Conservation (phyloP, 2,329 filamentous ascomycete genomes). For the Thelonectria olida region DNA sequence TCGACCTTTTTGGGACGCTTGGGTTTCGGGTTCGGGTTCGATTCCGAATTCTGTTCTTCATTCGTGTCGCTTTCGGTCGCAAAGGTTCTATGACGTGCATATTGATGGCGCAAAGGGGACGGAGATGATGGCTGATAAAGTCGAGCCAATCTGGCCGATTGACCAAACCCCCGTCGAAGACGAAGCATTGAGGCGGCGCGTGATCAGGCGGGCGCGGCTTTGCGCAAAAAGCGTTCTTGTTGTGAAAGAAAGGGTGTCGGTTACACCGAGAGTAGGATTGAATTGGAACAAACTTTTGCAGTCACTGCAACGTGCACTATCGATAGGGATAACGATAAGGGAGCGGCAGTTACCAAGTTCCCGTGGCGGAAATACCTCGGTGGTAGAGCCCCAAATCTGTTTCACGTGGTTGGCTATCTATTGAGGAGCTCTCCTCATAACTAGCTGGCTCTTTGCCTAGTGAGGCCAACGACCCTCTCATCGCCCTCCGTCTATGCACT, state of each 20-base stretch:
- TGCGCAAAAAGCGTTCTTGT: neutral
- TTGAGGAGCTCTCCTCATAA: neutral
- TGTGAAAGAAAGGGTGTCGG: constrained; percentile 13
- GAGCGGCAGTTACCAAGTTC: neutral
- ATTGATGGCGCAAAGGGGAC: neutral
- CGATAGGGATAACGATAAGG: constrained; percentile 24
- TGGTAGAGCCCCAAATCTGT: neutral
- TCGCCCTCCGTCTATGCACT: neutral
- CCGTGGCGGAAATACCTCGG: constrained; percentile 14
- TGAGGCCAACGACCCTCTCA: neutral
- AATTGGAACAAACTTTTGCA: constrained; percentile 26
- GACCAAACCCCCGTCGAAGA: constrained; percentile 28
- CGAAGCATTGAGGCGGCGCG: constrained; percentile 42
- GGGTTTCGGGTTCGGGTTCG: neutral
- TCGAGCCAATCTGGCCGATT: constrained; percentile 22
- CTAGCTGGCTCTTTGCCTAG: constrained; percentile 9
- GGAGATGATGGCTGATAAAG: constrained; percentile 12
- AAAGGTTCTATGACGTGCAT: constrained; percentile 1
- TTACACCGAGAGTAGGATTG: too few relatives aligned
- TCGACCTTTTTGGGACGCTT: neutral
- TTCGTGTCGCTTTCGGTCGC: neutral
- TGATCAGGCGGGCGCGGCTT: constrained; percentile 10
- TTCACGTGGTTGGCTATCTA: constrained; percentile 28
- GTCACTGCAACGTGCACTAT: constrained; percentile 3
- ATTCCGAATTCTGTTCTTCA: neutral